A percentile compares a stretch with the other conserved stretches of the same genome.
Evolutionary conservation across 1,139 yeast genomes (phyloP).

Genomic region (Candida frijolesensis): DNA sequence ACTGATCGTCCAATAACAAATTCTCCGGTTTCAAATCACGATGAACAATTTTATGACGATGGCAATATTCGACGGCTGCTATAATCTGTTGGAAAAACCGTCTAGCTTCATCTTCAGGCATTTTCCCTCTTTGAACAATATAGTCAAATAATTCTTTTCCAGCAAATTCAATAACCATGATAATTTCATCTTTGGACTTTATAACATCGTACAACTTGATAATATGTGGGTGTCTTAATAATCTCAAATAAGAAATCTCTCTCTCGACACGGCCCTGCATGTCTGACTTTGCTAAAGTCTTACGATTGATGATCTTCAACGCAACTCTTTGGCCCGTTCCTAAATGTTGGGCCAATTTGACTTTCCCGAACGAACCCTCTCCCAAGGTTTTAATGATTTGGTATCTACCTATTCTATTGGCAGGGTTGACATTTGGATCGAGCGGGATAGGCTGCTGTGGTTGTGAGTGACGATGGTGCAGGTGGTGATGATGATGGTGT

Average conservation of each 20-base stretch:
- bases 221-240: constrained; percentile 94
- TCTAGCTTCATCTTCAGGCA: constrained; percentile 93
- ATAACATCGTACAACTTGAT: constrained; percentile 95
- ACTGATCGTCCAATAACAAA: constrained; percentile 82
- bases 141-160: constrained; percentile 96
- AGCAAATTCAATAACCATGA: constrained; percentile 97
- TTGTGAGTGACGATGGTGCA: constrained; percentile 17
- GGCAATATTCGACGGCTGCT: constrained; percentile 98
- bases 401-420: constrained; percentile 79
- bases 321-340: constrained; percentile 95
- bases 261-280: constrained; percentile 98
- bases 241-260: constrained; percentile 85
- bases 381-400: constrained; percentile 94
- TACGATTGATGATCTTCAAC: constrained; percentile 88
- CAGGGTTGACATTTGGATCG: constrained; percentile 39
- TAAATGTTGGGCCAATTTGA: constrained; percentile 89
- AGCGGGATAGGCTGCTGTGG: constrained; percentile 18
- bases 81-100: constrained; percentile 96
- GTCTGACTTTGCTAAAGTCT: constrained; percentile 91
- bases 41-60: constrained; percentile 95
- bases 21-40: constrained; percentile 96
- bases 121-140: constrained; percentile 91
- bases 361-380: constrained; percentile 98
- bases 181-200: constrained; percentile 92
- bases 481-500: constrained; percentile 10